Conservation (phyloP, 2,329 filamentous ascomycete species). For the Botryotinia convoluta region DNA sequence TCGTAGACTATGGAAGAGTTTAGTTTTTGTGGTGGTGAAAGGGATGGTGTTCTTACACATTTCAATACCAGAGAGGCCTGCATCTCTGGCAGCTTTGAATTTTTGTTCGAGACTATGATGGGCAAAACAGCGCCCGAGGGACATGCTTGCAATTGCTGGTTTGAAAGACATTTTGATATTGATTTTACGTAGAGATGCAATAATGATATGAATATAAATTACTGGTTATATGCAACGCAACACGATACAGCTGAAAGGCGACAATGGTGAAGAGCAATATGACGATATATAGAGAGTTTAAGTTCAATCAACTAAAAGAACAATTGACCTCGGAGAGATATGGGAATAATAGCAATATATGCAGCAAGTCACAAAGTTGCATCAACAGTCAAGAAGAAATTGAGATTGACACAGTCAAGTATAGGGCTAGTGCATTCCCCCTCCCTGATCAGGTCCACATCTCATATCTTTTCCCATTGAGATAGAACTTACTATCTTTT, state of each 20-base stretch:
- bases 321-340: background rate
- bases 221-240: background rate
- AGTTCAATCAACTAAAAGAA: background rate
- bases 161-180: conserved; percentile 49
- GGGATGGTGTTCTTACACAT: conserved; percentile 44
- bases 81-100: conserved; percentile 62
- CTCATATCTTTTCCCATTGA: background rate
- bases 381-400: background rate
- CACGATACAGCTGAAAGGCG: background rate
- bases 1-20: conserved; percentile 54
- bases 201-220: background rate
- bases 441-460: background rate
- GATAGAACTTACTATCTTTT: conserved; percentile 10
- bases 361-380: background rate
- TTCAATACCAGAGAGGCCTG: conserved; percentile 69
- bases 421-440: background rate
- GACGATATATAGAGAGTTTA: background rate
- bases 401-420: background rate
- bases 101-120: conserved; percentile 63
- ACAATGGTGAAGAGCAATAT: background rate
- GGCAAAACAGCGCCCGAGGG: conserved; percentile 52
- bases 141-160: conserved; percentile 74
- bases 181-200: background rate
- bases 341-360: background rate
- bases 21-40: background rate